Conservation (phyloP, 257 asterid species). For the Solanum okadae region DNA sequence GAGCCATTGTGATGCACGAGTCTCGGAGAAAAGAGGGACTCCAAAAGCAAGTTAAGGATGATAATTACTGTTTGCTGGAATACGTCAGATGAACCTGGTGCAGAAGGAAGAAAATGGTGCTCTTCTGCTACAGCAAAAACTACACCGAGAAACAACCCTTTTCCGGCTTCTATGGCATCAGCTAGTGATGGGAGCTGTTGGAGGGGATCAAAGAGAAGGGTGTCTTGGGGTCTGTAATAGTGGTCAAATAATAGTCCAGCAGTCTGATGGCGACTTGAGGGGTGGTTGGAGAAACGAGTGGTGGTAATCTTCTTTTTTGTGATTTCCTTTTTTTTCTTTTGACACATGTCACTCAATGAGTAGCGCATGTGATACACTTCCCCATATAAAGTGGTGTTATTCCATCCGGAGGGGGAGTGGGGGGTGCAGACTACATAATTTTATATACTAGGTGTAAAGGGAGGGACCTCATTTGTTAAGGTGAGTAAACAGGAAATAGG, state of each 20-base stretch:
- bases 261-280: neutral
- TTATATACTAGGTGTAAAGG: neutral
- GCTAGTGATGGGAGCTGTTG: neutral
- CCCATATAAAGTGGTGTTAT: neutral
- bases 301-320: neutral
- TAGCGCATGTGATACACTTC: neutral
- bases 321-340: neutral
- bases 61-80: conserved; percentile 26
- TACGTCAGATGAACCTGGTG: conserved; percentile 18
- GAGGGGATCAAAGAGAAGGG: neutral
- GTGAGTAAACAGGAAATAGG: neutral
- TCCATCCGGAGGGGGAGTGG: too few species aligned
- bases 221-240: neutral
- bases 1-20: conserved; percentile 8
- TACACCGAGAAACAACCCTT: neutral
- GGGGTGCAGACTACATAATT: neutral
- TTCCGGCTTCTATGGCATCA: neutral
- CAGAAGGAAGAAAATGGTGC: neutral
- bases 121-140: neutral
- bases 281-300: neutral
- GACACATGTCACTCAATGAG: neutral
- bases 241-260: neutral
- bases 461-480: neutral
- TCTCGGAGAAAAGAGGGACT: neutral
- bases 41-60: conserved; percentile 2